Evolutionary conservation across 2,329 filamentous ascomycete species (phyloP), one percentile per base, ranked within the genome.

Genomic region (Diaporthe batatas): DNA sequence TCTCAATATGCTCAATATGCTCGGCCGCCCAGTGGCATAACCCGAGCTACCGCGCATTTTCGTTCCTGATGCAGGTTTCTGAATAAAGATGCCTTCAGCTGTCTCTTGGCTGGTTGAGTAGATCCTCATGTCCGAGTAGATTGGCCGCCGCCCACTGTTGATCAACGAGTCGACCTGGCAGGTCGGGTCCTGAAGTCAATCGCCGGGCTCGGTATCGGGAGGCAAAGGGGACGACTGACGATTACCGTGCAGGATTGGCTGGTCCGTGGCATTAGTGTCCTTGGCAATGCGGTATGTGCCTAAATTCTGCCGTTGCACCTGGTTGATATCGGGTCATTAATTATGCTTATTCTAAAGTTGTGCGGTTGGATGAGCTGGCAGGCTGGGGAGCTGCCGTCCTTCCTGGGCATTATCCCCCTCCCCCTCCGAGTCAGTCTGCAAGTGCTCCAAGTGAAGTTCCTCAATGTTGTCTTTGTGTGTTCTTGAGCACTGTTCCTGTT

Each of bases 201-300:
- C 23, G 16, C 36, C 12, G 16, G 39, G 23, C 32, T 25, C 25
- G 39, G 58, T 18, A 21, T 12, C 18, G 58, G 18, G 10, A 18
- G 11, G 3, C 12, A 34, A 49, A 36, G 59, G 44, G 32, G 12
- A 23, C 25, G 11, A 34, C 29, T 23, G 29, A 23, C 29, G n/a
- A 34, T 44, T 25, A 14, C 21, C 29, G 34, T 23, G 29, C 29
- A n/a, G 34, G 62, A 65, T 65, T 65, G 44, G 44, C 42, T 65
- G 21, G 1, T 51, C 8, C 25, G 21, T 36, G 12, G 29, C 39
- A 32, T 65, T 65, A 51, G 44, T 65, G 62, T 25, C 44, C 62
- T 65, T 65, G 62, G 62, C 62, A 51, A 21, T 6, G 8, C 29
- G 44, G 59, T 32, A 65, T 51, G 29, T 59, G 34, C 55, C 57